Evolutionary conservation across 2,329 filamentous ascomycete species (phyloP).

Genomic region (Diaporthe capsici): DNA sequence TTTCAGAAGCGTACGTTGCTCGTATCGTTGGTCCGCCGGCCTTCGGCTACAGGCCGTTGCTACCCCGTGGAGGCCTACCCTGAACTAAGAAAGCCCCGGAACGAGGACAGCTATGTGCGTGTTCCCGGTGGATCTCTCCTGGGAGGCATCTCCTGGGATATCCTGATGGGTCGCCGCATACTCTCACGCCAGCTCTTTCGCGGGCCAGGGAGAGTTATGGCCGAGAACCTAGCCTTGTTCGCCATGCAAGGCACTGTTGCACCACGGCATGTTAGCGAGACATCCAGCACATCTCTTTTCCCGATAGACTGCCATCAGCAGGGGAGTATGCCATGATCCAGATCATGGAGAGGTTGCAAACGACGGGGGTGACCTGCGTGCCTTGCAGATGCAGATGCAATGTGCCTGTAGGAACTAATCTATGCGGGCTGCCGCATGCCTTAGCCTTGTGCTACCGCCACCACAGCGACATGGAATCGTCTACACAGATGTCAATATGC

Average conservation of each 20-base stretch:
- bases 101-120: not conserved
- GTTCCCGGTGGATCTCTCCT: not conserved
- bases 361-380: constrained; percentile 5
- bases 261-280: constrained; percentile 16
- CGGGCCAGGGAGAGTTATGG: not conserved
- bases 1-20: not conserved
- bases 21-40: not conserved
- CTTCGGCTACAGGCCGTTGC: not conserved
- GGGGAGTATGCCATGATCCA: not conserved
- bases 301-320: constrained; percentile 11
- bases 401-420: constrained; percentile 32
- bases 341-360: not conserved
- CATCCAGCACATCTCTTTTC: not conserved
- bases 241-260: not conserved
- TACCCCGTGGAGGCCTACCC: not conserved
- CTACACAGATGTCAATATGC: constrained; percentile 29
- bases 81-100: not conserved
- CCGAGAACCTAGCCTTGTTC: not conserved
- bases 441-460: constrained; percentile 11
- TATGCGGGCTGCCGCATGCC: constrained; percentile 13
- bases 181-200: not conserved
- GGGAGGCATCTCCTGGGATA: not conserved
- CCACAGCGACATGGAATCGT: not conserved
- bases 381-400: constrained; percentile 31
- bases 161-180: not conserved